These are phyloP conservation scores for Phytophthora macrochlamydospora DNA, from an alignment of 352 stramenopile genomes.

Conservation along the genomic window DNA sequence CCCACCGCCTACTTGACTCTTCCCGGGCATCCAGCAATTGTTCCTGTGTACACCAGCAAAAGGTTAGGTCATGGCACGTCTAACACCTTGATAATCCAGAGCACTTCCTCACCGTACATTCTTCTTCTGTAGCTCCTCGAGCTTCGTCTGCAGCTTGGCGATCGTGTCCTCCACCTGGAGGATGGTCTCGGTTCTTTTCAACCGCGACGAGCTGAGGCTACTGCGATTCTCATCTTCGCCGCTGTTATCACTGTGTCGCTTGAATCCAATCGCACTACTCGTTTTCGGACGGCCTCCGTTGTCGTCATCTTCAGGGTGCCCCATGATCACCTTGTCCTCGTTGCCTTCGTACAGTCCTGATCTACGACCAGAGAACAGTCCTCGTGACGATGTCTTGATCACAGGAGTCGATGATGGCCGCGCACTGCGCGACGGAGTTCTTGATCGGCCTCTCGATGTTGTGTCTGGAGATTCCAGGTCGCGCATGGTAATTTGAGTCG, in stretches of 20 bases:
- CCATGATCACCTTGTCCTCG: constrained; percentile 75
- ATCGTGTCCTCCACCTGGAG: constrained; percentile 68
- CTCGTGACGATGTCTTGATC: constrained; percentile 54
- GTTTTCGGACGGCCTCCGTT: constrained; percentile 17
- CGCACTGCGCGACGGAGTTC: constrained; percentile 8
- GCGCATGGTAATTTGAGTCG: constrained; percentile 17
- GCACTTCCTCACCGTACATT: constrained; percentile 61
- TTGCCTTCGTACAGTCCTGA: constrained; percentile 45
- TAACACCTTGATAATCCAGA: background rate
- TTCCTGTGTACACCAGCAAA: constrained; percentile 34
- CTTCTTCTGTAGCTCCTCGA: constrained; percentile 76
- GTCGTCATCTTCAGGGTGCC: constrained; percentile 46
- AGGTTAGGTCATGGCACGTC: constrained; percentile 7
- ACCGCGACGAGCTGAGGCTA: constrained; percentile 16
- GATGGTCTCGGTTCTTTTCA: constrained; percentile 35
- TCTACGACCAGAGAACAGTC: constrained; percentile 60
- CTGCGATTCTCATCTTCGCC: constrained; percentile 11
- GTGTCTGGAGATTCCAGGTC: no score
- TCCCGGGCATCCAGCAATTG: constrained; percentile 64
- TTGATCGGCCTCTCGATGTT: no score
- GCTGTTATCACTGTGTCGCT: constrained; percentile 10
- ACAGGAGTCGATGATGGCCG: constrained; percentile 14
- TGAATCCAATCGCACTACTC: constrained; percentile 6
- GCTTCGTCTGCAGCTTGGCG: constrained; percentile 51
- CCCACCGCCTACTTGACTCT: constrained; percentile 67